A percentile compares a stretch with the other conserved stretches of the same genome.
phyloP scores from a whole-genome alignment of 2,329 filamentous ascomycete species.

The Trichoderma hamatum region DNA sequence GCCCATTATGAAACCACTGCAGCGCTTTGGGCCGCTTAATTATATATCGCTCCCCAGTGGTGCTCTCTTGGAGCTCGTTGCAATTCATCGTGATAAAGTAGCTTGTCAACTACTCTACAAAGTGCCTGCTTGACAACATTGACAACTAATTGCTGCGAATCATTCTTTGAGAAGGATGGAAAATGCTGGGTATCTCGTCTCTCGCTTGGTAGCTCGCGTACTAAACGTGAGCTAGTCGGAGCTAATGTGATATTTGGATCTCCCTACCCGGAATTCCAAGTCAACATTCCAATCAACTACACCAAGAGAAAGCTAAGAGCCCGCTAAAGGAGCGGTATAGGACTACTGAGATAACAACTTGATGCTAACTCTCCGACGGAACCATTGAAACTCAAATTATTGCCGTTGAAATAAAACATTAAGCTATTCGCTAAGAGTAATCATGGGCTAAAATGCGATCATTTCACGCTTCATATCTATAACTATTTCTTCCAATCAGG shows the following conservation, averaged over 20 bases:
- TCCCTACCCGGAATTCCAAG: not conserved
- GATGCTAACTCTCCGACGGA: not conserved
- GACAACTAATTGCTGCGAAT: not conserved
- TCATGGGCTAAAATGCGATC: not conserved
- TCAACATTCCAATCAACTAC: not conserved
- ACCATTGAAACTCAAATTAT: not conserved
- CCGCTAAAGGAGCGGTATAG: not conserved
- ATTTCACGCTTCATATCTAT: not conserved
- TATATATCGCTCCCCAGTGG: constrained; percentile 40
- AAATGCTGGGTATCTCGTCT: not conserved
- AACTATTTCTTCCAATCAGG: not conserved
- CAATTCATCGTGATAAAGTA: constrained; percentile 40
- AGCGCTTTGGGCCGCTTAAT: constrained; percentile 45
- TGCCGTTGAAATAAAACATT: not conserved
- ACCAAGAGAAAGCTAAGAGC: not conserved
- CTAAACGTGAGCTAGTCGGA: not conserved
- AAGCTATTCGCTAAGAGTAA: not conserved
- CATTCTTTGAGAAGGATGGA: not conserved
- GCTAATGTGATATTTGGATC: not conserved
- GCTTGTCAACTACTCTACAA: not conserved
- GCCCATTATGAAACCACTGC: constrained; percentile 51
- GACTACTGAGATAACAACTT: not conserved
- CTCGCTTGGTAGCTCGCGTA: not conserved
- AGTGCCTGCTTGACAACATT: not conserved
- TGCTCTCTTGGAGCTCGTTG: constrained; percentile 41